These are phyloP conservation scores for Gastrolobium villosum DNA, from an alignment of 306 rosid genomes.

Conservation along the genomic window DNA sequence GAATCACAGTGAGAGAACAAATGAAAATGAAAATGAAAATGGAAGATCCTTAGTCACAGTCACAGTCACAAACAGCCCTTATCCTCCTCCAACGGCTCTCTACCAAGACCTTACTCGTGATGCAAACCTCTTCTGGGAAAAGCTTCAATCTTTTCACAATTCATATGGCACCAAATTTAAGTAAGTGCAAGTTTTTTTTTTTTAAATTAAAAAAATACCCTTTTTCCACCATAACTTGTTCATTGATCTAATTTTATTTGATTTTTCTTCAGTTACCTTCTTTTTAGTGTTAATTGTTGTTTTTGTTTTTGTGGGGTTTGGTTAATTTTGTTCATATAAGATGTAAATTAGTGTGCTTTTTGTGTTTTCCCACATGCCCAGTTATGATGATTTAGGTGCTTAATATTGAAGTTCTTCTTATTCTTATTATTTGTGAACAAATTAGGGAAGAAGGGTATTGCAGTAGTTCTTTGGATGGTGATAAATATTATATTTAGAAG, in stretches of 20 bases:
- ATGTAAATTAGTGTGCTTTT: constrained; percentile 25
- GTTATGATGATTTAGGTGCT: neutral
- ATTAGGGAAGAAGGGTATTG: too few relatives aligned
- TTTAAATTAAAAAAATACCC: neutral
- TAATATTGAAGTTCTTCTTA: too few relatives aligned
- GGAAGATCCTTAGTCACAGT: constrained; percentile 25
- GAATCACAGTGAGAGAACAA: constrained; percentile 10
- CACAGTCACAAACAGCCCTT: constrained; percentile 40
- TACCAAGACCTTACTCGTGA: constrained; percentile 65
- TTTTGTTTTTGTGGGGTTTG: constrained; percentile 41
- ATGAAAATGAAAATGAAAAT: constrained; percentile 36
- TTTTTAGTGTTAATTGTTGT: neutral
- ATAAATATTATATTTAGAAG: too few relatives aligned
- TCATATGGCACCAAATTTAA: constrained; percentile 62
- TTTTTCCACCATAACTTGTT: neutral
- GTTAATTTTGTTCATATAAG: neutral
- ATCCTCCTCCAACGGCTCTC: constrained; percentile 68
- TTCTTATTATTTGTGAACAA: too few relatives aligned
- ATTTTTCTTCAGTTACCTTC: neutral
- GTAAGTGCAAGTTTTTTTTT: constrained; percentile 49
- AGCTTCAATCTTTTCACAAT: constrained; percentile 73
- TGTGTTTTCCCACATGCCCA: neutral
- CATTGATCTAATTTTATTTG: neutral
- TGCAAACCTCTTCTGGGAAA: constrained; percentile 68
- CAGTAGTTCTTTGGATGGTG: too few relatives aligned